Base-by-base conservation (phyloP, 352 stramenopile species). In the Phytophthora pistaciae region DNA sequence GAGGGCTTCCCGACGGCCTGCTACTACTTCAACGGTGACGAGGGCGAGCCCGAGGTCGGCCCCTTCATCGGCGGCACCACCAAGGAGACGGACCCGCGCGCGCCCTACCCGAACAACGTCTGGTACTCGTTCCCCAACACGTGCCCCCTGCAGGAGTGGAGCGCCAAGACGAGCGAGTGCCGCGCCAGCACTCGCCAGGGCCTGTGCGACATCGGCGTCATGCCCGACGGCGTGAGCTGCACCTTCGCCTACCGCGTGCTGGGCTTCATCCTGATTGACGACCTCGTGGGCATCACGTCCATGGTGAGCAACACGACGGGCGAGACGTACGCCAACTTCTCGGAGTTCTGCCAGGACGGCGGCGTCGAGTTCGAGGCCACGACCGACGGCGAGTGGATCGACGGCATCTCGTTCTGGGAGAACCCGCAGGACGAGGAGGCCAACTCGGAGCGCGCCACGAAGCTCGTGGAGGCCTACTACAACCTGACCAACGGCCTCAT, bases 101-200 rank as follows among this genome's bases (percentile, higher is more conserved):
- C 82, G 1, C 86, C 83, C 23, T 95, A 95, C 77, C 85, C 84
- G 5, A 80, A 94, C 71, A 88, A 78, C 42, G 75, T 84, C 38
- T 94, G 86, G 88, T 96, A 87, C 74, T 96, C 90, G 64, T 90
- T 91, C 66, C 88, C 90, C 0, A 92, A 95, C 77, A 79, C 82
- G 16, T 93, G 84, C 42, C 81, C 85, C 7, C 74, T 91, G 0
- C 48, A 86, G 44, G 36, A 70, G 29, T 94, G 86, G 84, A 73
- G 57, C 3, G 67, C 65, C 20, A 92, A 91, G 79, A 77, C 72
- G 23, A 56, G 70, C 0, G 73, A 78, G 53, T 92, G 85, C 68
- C 83, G 84, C 46, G 58, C 77, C 1, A 70, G 55, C 40, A 86
- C 73, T 11, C 82, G 77, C 49, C 64, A 79, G 44, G 85, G 85